These are phyloP conservation scores for Gracilariopsis chorda DNA, from an alignment of 23 red algal species.

Conservation along the genomic window DNA sequence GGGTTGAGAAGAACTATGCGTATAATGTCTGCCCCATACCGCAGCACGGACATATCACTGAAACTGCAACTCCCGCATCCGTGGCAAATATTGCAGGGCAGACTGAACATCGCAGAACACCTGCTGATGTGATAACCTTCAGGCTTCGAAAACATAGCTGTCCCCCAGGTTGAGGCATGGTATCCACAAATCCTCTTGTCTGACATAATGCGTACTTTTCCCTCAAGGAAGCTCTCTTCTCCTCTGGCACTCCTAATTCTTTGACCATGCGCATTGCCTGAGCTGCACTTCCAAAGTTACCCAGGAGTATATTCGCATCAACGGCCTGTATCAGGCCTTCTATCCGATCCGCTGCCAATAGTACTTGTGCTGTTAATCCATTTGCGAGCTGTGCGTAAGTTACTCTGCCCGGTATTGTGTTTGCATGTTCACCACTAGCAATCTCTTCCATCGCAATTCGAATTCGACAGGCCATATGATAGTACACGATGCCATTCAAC, in stretches of 20 bases:
- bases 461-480: conserved; percentile 11
- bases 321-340: conserved; percentile 25
- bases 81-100: conserved; percentile 1
- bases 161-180: background rate
- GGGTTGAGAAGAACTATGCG: no score
- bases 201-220: conserved; percentile 30
- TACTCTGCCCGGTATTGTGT: conserved; percentile 18
- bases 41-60: background rate
- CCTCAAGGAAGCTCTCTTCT: background rate
- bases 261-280: conserved; percentile 35
- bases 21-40: background rate
- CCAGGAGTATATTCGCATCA: conserved; percentile 43
- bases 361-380: background rate
- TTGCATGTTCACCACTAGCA: conserved; percentile 8
- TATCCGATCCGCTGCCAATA: conserved; percentile 14
- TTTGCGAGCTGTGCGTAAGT: conserved; percentile 49
- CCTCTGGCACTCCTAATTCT: conserved; percentile 31
- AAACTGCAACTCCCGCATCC: background rate
- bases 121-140: background rate
- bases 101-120: background rate
- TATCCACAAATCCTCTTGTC: conserved; percentile 36
- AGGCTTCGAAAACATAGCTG: background rate
- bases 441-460: conserved; percentile 42
- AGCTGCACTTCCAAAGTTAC: conserved; percentile 52
- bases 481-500: conserved; percentile 27